A percentile compares a stretch with the other conserved stretches of the same genome.
phyloP scores from a whole-genome alignment of 2,329 filamentous ascomycete species.

The Arthrobotrys entomopaga region DNA sequence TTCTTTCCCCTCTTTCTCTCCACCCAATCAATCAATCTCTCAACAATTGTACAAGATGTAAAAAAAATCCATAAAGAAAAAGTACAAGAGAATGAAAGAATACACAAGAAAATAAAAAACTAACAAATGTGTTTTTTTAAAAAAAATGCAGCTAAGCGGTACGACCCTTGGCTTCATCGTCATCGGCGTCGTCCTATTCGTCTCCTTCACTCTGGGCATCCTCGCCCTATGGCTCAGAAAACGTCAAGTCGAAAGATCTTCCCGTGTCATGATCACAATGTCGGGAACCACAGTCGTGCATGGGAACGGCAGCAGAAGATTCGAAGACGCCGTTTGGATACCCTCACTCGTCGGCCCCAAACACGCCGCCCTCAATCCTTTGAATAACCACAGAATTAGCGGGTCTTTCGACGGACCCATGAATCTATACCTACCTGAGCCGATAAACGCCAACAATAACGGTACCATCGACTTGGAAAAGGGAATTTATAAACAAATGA shows the following conservation, averaged over 20 bases:
- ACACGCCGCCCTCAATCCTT: not conserved
- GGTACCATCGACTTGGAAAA: not conserved
- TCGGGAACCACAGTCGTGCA: slow-evolving; percentile 34
- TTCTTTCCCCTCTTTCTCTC: not conserved
- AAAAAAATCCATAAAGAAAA: not conserved
- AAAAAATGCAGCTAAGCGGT: slow-evolving; percentile 27
- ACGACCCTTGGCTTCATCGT: slow-evolving; percentile 32
- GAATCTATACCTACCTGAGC: not conserved
- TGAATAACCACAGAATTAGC: slow-evolving; percentile 6
- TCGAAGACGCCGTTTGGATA: slow-evolving; percentile 28
- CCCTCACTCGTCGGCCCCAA: slow-evolving; percentile 8
- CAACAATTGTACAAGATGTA: not conserved
- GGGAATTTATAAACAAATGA: not conserved
- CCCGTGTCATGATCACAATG: slow-evolving; percentile 46
- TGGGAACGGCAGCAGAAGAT: slow-evolving; percentile 12
- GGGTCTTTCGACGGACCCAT: not conserved
- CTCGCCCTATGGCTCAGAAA: slow-evolving; percentile 22
- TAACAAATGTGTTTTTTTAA: slow-evolving; percentile 7
- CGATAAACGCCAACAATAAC: not conserved
- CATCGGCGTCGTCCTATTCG: slow-evolving; percentile 24
- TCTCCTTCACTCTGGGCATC: slow-evolving; percentile 18
- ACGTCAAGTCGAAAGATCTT: slow-evolving; percentile 6
- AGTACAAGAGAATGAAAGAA: not conserved
- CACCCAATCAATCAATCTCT: not conserved
- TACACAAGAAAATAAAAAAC: slow-evolving; percentile 2